These are phyloP conservation scores for Yamadazyma diospyri DNA, from an alignment of 1,139 yeast species.

Conservation along the genomic window DNA sequence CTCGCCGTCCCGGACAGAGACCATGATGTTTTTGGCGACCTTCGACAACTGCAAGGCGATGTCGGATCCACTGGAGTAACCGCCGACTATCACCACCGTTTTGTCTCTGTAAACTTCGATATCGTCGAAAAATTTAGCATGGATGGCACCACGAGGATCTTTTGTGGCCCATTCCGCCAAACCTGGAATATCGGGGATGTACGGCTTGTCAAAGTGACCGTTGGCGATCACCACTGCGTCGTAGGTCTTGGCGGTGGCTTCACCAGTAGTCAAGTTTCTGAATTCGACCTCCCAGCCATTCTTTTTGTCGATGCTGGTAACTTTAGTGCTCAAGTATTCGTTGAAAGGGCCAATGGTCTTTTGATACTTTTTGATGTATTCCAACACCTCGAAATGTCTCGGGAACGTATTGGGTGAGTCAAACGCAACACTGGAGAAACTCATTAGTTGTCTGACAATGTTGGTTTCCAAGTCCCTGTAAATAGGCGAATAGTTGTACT, in stretches of 20 bases:
- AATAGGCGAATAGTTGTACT: conserved; percentile 37
- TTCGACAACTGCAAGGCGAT: conserved; percentile 41
- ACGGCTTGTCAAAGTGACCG: conserved; percentile 46
- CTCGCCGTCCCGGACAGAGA: conserved; percentile 25
- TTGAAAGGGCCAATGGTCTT: conserved; percentile 25
- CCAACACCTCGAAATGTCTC: conserved; percentile 32
- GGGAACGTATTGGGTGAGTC: conserved; percentile 31
- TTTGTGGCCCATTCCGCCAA: conserved; percentile 31
- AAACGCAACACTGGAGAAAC: conserved; percentile 33
- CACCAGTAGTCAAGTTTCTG: conserved; percentile 1
- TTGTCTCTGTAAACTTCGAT: conserved; percentile 27
- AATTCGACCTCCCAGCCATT: conserved; percentile 5
- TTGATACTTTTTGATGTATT: conserved; percentile 31
- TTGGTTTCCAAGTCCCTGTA: conserved; percentile 49
- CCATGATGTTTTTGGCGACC: conserved; percentile 33
- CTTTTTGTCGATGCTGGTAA: conserved; percentile 16
- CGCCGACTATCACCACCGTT: conserved; percentile 47
- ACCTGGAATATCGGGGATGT: conserved; percentile 41
- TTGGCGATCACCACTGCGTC: conserved; percentile 46
- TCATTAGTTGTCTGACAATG: conserved; percentile 40
- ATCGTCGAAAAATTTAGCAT: conserved; percentile 40
- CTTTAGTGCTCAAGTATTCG: conserved; percentile 22
- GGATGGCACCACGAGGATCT: conserved; percentile 29
- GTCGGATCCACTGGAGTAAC: conserved; percentile 49
- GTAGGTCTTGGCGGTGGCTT: conserved; percentile 20